phyloP scores from a whole-genome alignment of 2,329 filamentous ascomycete species.

The Aspergillus transmontanensis region DNA sequence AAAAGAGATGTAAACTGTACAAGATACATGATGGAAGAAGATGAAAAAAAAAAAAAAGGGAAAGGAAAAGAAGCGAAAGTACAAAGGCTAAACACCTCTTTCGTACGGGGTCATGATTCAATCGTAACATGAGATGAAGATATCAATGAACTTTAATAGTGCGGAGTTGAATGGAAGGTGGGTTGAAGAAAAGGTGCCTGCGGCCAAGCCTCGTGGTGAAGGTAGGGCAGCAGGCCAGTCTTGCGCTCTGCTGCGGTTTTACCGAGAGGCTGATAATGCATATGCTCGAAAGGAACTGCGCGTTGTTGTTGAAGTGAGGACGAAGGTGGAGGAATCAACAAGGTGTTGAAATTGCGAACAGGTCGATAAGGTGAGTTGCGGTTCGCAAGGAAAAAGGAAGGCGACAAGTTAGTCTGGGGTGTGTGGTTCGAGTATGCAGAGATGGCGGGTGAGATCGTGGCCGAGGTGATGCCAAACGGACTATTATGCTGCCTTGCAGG shows the following conservation, averaged over 20 bases:
- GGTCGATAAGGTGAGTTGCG: constrained; percentile 91
- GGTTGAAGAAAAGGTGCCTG: constrained; percentile 35
- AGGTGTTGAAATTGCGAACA: constrained; percentile 82
- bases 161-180: constrained; percentile 32
- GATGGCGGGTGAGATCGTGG: constrained; percentile 67
- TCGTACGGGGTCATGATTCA: constrained; percentile 33
- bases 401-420: constrained; percentile 74
- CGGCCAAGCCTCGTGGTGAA: constrained; percentile 48
- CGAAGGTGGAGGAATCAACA: constrained; percentile 85
- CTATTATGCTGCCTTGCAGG: constrained; percentile 50
- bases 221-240: constrained; percentile 68
- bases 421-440: constrained; percentile 63
- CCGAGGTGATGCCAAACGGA: constrained; percentile 56
- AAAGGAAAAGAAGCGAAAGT: not conserved
- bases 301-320: constrained; percentile 76
- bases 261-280: constrained; percentile 81
- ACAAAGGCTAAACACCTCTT: constrained; percentile 20
- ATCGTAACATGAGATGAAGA: constrained; percentile 24
- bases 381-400: constrained; percentile 83
- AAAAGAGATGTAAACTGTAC: constrained; percentile 15
- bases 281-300: constrained; percentile 66
- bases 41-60: constrained; percentile 3
- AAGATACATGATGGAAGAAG: constrained; percentile 17
- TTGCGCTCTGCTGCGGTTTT: constrained; percentile 66
- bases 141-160: constrained; percentile 28